A percentile compares a stretch with the other conserved stretches of the same genome.
Conservation (phyloP, 1,284 basidiomycete species). For the Afroboletus lepidellus region DNA sequence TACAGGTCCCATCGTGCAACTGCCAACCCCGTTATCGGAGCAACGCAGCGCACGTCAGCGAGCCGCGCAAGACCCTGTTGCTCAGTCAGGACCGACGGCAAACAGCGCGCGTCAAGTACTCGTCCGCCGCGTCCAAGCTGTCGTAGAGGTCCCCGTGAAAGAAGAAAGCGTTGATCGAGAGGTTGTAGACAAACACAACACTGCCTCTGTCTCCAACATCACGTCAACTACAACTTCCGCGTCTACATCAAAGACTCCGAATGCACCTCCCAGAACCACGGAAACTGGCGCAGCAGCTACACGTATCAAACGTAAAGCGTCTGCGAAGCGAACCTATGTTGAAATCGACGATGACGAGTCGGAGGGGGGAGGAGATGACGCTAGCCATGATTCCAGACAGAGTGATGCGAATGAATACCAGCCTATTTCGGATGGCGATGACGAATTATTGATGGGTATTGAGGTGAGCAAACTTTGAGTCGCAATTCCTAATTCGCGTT, state of each 20-base stretch:
- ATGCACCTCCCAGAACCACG: not conserved
- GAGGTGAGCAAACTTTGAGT: conserved; percentile 37
- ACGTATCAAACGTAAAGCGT: conserved; percentile 21
- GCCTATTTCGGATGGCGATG: conserved; percentile 46
- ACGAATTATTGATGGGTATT: conserved; percentile 55
- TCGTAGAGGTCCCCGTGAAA: conserved; percentile 45
- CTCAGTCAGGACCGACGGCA: conserved; percentile 10
- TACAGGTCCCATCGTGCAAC: conserved; percentile 17
- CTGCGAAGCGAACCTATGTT: conserved; percentile 32
- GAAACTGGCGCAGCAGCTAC: conserved; percentile 5
- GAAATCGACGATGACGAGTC: conserved; percentile 34
- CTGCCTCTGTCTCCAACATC: conserved; percentile 11
- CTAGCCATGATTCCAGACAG: conserved; percentile 22
- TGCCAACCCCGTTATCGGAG: conserved; percentile 34
- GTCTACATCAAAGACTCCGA: conserved; percentile 14
- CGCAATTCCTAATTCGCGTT: conserved; percentile 1
- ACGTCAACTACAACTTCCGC: conserved; percentile 15
- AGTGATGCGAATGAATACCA: conserved; percentile 20
- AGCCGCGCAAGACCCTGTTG: conserved; percentile 8
- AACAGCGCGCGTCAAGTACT: conserved; percentile 28
- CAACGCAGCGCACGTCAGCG: conserved; percentile 30
- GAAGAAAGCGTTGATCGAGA: conserved; percentile 40
- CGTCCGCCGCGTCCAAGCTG: conserved; percentile 44
- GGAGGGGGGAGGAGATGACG: conserved; percentile 12
- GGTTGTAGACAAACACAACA: conserved; percentile 4